Percentiles rank a stretch among this genome's conserved stretches.
Conservation (phyloP, 2,329 filamentous ascomycete species). For the Lachnum nothofagi region DNA sequence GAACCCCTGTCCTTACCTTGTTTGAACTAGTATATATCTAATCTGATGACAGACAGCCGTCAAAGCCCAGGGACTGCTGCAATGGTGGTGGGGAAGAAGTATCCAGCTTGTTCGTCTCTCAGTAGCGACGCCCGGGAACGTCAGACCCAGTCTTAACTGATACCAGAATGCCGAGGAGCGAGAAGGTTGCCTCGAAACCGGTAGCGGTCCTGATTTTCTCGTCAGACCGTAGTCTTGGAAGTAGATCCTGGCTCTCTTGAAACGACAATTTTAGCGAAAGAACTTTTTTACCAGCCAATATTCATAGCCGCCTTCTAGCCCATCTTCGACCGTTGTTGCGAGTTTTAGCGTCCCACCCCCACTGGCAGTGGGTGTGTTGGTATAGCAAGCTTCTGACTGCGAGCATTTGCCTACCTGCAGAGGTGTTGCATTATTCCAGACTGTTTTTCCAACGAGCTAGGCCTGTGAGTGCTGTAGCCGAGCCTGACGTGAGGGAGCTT, state of each 20-base stretch:
- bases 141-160: neutral
- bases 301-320: slow-evolving; percentile 16
- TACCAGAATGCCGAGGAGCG: neutral
- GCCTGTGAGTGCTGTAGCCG: slow-evolving; percentile 1
- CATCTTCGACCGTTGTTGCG: slow-evolving; percentile 18
- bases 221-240: slow-evolving; percentile 3
- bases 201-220: slow-evolving; percentile 3
- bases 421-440: slow-evolving; percentile 8
- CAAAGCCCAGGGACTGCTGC: neutral
- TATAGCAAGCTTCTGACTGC: neutral
- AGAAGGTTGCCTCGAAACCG: neutral
- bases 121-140: neutral
- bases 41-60: slow-evolving; percentile 6
- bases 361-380: neutral
- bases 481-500: neutral
- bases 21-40: slow-evolving; percentile 8
- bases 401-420: neutral
- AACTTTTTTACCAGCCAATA: neutral
- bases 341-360: slow-evolving; percentile 8
- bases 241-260: slow-evolving; percentile 13
- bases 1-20: slow-evolving; percentile 3
- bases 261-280: slow-evolving; percentile 20
- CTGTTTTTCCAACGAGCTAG: slow-evolving; percentile 5
- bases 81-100: neutral
- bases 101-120: neutral